Evolutionary conservation across 2,329 filamentous ascomycete genomes (phyloP).

Genomic region (Aspergillus fijiensis): DNA sequence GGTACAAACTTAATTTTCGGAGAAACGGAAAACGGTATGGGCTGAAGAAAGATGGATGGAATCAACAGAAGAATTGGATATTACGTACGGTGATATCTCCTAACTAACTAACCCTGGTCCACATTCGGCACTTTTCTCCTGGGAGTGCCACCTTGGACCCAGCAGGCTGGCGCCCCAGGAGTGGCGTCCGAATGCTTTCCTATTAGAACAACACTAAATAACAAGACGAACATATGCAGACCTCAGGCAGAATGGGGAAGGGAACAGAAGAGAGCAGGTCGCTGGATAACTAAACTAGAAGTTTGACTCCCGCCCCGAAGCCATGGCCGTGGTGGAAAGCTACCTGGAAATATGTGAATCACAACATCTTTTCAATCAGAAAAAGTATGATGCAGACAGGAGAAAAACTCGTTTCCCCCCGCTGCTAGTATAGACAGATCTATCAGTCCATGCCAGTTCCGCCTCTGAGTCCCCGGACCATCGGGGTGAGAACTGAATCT

Average conservation of each 20-base stretch:
- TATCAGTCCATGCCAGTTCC: conserved; percentile 15
- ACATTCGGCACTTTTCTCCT: conserved; percentile 4
- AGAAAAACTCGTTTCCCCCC: conserved; percentile 5
- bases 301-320: neutral
- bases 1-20: neutral
- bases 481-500: neutral
- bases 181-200: conserved; percentile 2
- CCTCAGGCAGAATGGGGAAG: neutral
- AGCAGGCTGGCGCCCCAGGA: conserved; percentile 4
- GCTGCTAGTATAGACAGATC: conserved; percentile 12
- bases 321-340: neutral
- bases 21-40: neutral
- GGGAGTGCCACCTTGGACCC: conserved; percentile 4
- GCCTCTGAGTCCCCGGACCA: neutral
- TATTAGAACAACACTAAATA: conserved; percentile 11
- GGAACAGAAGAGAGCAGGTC: neutral
- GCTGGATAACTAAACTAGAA: neutral
- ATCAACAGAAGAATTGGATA: neutral
- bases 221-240: conserved; percentile 1
- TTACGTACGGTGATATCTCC: conserved; percentile 10
- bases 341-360: neutral
- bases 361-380: neutral
- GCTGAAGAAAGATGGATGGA: neutral
- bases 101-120: neutral
- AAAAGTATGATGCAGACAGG: conserved; percentile 13